Evolutionary conservation across 1,284 basidiomycete species (phyloP).

Genomic region (Tausonia pullulans): DNA sequence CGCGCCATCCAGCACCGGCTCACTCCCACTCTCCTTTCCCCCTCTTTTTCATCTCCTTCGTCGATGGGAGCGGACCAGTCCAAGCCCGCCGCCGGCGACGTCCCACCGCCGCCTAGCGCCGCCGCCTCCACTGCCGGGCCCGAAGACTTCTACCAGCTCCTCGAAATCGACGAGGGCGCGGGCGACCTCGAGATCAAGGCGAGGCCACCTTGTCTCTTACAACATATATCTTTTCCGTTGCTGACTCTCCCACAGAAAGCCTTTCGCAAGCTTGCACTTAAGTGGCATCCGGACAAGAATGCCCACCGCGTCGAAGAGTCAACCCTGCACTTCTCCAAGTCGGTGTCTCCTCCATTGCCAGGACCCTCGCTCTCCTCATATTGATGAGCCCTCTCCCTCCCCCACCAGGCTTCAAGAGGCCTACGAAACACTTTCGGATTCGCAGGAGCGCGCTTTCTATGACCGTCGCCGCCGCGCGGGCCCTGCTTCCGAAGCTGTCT

Average conservation of each 20-base stretch:
- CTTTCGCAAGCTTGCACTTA: slow-evolving; percentile 61
- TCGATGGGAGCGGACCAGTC: slow-evolving; percentile 17
- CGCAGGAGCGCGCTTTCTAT: slow-evolving; percentile 95
- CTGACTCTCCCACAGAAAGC: slow-evolving; percentile 46
- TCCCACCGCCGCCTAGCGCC: neutral
- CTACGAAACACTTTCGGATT: slow-evolving; percentile 23
- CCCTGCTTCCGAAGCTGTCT: slow-evolving; percentile 56
- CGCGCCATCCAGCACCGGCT: neutral
- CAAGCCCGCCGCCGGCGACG: neutral
- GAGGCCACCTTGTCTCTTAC: slow-evolving; percentile 18
- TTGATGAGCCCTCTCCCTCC: neutral
- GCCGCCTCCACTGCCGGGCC: neutral
- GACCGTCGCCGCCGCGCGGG: slow-evolving; percentile 72
- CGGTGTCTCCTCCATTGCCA: slow-evolving; percentile 46
- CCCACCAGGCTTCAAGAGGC: neutral
- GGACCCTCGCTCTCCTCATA: neutral
- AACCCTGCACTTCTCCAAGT: slow-evolving; percentile 67
- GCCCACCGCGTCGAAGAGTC: slow-evolving; percentile 69
- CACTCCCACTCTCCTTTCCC: neutral
- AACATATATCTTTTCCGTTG: neutral
- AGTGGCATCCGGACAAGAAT: slow-evolving; percentile 55
- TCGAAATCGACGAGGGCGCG: slow-evolving; percentile 47
- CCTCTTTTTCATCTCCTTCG: neutral
- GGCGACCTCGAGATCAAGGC: slow-evolving; percentile 82
- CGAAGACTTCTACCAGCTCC: slow-evolving; percentile 16